Base-by-base conservation (phyloP, 208 protist species). In the Strigomonas galati region DNA sequence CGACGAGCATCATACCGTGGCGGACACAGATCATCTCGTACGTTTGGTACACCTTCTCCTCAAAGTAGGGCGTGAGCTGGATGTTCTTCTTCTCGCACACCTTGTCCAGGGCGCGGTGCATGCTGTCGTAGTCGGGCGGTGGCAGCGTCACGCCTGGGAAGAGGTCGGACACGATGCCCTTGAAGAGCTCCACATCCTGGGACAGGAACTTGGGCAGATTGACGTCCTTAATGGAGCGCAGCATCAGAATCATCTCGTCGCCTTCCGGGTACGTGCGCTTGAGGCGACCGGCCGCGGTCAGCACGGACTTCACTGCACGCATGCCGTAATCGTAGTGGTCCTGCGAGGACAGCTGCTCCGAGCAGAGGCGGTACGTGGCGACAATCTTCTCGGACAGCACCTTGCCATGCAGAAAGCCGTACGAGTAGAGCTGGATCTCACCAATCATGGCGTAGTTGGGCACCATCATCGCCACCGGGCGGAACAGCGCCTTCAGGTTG, bases 401-500 rank as follows among this genome's bases (percentile, higher is more conserved):
- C 57, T 92, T 87, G 28, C 92, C 94, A 55, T 98, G 73, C 28
- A 97, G 78, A 74, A 99, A 99, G 43, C 98, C 98, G 72, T 98
- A 98, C 23, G 97, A 98, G 82, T 98, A 99, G 30, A 99, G 84
- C 62, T 95, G 92, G 69, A 99, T 99, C 79, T 99, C 97, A 46
- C 95, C 97, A 81, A 99, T 99, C 88, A 99, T 92, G 28, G 97
- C 95, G 79, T 99, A 99, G 82, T 99, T 97, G 14, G 97, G 97
- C 68, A 99, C 91, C 94, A 98, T 98, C 94, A 99, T 99, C 30
- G 98, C 94, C 30, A 99, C 98, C 1, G 98, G 98, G n/a, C 98
- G 84, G 86, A 99, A 99, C 24, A 99, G 90, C 14, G 97, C 97
- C 81, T 99, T 99, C 31, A 99, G 80, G 70, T 99, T 99, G 81